Evolutionary conservation across 2,329 filamentous ascomycete genomes (phyloP), one percentile per base, ranked within the genome.

Genomic region (Fusarium staphyleae): DNA sequence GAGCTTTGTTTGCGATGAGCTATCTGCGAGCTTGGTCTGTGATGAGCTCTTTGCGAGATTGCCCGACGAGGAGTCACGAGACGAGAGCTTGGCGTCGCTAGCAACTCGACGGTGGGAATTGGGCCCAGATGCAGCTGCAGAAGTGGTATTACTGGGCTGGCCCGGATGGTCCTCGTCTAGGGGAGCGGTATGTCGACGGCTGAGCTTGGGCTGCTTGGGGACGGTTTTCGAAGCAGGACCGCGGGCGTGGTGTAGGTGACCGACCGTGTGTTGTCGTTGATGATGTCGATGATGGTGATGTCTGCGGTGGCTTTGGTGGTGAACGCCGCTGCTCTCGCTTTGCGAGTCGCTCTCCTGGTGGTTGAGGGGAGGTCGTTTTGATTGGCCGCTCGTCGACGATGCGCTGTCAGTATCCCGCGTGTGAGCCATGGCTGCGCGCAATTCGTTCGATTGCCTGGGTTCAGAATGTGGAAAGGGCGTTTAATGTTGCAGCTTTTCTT

Each of bases 1-100:
- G 36, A 86, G 72, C 63, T 71, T 83, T 16, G 78, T 74, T 43
- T 83, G 77, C 4, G 83, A 85, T 6, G 74, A 64, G 69, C 82
- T 84, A 69, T 83, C 83, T 65, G 77, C 79, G 28, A 83, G 72
- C 50, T 70, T 82, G n/a, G 78, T 74, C 44, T 83, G 77, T 3
- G 84, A 85, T 11, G 74, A 62, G 69, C 82, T 85, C 70, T 83
- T 84, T 66, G 78, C 79, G 30, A 83, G 72, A 52, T 77, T 77
- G 44, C 74, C 67, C 3, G 75, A 66, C 3, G 79, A 77, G 16
- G 72, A 69, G 45, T 80, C 75, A 62, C 74, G 74, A 47, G 78
- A 68, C 13, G 66, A 73, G 24, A 84, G 74, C 64, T 77, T 82
- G 55, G 76, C 72, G 51, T 85, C 81, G 59, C 80, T 82, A 45